A percentile compares a stretch with the other conserved stretches of the same genome.
phyloP scores from a whole-genome alignment of 139 green algal species.

The Auxenochlorella pyrenoidosa region DNA sequence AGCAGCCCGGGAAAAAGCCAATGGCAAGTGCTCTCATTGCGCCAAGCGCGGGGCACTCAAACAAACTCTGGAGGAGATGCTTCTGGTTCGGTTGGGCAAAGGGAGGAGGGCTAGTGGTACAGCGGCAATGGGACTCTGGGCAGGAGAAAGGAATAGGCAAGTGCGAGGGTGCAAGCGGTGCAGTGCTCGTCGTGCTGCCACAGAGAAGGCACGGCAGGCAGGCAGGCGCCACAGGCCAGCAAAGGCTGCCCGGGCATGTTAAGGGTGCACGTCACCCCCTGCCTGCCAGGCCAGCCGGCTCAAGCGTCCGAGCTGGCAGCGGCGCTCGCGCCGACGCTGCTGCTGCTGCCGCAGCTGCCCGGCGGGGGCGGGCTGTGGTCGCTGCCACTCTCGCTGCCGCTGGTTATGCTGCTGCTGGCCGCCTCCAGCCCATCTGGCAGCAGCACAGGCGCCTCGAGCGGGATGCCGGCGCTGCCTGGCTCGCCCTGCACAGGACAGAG shows the following conservation, averaged over 20 bases:
- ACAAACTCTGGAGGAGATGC: no score
- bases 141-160: neutral
- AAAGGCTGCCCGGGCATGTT: neutral
- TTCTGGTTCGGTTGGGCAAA: no score
- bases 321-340: neutral
- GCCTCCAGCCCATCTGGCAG: conserved; percentile 10
- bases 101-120: no score
- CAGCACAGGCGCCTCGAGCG: conserved; percentile 23
- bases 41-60: no score
- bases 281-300: neutral
- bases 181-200: no score
- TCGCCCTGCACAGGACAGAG: conserved; percentile 56
- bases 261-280: neutral
- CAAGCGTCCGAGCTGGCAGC: neutral
- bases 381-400: neutral
- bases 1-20: no score
- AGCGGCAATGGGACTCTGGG: neutral
- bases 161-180: neutral
- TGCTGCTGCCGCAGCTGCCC: neutral
- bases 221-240: neutral
- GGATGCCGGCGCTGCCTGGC: conserved; percentile 47
- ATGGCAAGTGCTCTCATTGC: no score
- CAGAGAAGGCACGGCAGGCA: neutral
- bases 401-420: neutral
- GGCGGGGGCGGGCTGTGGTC: neutral